Percentiles rank a stretch among this genome's conserved stretches.
phyloP scores from a whole-genome alignment of 768 basidiomycete species.

The Hygrophoropsis aurantiaca region DNA sequence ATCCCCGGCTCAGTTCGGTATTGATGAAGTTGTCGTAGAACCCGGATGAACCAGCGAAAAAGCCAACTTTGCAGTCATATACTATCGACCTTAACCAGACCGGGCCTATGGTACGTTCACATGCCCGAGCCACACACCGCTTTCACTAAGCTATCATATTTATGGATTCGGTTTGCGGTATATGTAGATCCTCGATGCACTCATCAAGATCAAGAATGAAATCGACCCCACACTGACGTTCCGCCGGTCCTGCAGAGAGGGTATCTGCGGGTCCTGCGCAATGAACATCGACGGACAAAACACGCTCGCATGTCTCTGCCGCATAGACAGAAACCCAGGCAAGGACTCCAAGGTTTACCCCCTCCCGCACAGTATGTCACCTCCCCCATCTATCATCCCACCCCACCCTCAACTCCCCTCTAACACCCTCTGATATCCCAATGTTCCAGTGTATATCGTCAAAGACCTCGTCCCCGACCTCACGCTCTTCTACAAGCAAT shows the following conservation, averaged over 20 bases:
- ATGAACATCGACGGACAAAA: slow-evolving; percentile 99
- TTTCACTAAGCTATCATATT: too few species aligned
- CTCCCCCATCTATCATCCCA: neutral
- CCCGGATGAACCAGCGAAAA: slow-evolving; percentile 90
- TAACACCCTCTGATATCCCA: neutral
- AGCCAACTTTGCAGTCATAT: slow-evolving; percentile 90
- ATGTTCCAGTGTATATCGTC: slow-evolving; percentile 97
- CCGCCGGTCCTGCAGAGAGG: slow-evolving; percentile 89
- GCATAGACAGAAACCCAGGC: slow-evolving; percentile 74
- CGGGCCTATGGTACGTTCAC: slow-evolving; percentile 81
- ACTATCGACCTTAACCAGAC: slow-evolving; percentile 90
- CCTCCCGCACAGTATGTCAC: slow-evolving; percentile 86
- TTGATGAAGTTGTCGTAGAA: slow-evolving; percentile 49
- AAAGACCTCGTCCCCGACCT: slow-evolving; percentile 96
- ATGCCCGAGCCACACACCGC: neutral
- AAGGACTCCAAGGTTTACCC: slow-evolving; percentile 94
- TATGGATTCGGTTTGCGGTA: neutral
- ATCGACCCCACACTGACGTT: slow-evolving; percentile 96
- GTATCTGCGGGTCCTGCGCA: slow-evolving; percentile 97
- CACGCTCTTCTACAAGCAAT: slow-evolving; percentile 96
- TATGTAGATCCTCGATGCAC: slow-evolving; percentile 75
- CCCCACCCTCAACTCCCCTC: neutral
- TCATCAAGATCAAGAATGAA: slow-evolving; percentile 99
- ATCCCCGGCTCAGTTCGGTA: neutral
- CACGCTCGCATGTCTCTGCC: slow-evolving; percentile 95